phyloP scores from a whole-genome alignment of 2,329 filamentous ascomycete genomes.

The Aspergillus clavatus region DNA sequence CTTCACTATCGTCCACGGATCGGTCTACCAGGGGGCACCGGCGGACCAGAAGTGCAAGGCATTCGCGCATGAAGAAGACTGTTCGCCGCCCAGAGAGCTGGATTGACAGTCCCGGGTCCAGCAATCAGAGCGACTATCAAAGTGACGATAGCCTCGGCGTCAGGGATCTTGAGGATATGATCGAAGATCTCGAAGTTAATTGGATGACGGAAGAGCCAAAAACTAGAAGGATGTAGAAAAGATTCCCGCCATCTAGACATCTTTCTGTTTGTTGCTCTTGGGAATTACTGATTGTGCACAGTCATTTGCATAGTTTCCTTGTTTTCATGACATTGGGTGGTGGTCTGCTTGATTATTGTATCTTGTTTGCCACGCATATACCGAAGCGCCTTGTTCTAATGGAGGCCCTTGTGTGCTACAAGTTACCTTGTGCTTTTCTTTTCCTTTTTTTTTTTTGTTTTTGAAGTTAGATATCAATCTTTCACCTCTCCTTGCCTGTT shows the following conservation, averaged over 20 bases:
- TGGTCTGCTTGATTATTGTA: neutral
- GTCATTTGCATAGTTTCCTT: neutral
- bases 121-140: slow-evolving; percentile 24
- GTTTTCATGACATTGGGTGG: neutral
- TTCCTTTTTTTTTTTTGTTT: neutral
- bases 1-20: slow-evolving; percentile 18
- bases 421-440: neutral
- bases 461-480: no score
- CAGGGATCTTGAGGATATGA: slow-evolving; percentile 29
- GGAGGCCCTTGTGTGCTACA: neutral
- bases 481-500: neutral
- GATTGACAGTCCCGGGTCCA: slow-evolving; percentile 26
- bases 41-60: neutral
- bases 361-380: neutral
- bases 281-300: neutral
- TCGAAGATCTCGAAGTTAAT: slow-evolving; percentile 30
- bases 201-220: slow-evolving; percentile 26
- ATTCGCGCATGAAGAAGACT: slow-evolving; percentile 4
- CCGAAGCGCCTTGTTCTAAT: neutral
- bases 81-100: slow-evolving; percentile 25
- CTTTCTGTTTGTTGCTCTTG: neutral
- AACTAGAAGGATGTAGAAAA: neutral
- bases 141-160: slow-evolving; percentile 21
- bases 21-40: slow-evolving; percentile 14
- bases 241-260: neutral